Evolutionary conservation across 352 stramenopile genomes (phyloP), one percentile per base, ranked within the genome.

Genomic region (Phytopythium chamaehyphon): DNA sequence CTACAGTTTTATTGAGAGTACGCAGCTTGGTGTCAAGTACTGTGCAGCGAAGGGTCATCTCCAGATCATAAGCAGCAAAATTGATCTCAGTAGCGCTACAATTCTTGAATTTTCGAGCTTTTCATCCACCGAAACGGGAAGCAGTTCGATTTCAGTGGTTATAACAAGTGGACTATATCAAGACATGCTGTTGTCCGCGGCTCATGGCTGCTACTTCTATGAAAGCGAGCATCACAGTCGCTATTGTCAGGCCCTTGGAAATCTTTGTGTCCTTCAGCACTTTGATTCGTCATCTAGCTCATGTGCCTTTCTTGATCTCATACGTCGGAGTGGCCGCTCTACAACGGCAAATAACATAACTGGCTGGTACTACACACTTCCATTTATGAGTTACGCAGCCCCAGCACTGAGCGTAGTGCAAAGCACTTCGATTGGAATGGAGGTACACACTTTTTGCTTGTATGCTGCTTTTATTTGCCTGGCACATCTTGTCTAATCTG

Each of bases 231-330:
- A 66, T 39, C 73, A 91, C 39, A 78, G 77, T 18, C 53, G 40
- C 28, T 86, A 82, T 47, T 98, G 93, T 50, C 90, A 98, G 59
- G 67, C 73, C 6, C 74, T 98, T 6, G 86, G 82, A 11, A 98
- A 98, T 57, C 55, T 98, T 14, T 98, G 95, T 49, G 90, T 97
- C 8, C 57, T 98, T n/a, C 83, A 94, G 53, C 81, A 97, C 57
- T 96, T 98, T 54, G 64, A 82, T 22, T 56, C 76, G 19, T 57
- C 61, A 1, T 54, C 70, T 6, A 43, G 73, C 7, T 75, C 88
- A 0, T 98, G 93, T 48, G 65, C 66, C 19, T 54, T 97, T 7
- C 75, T 96, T 40, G 55, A 85, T 8, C 59, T 81, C 5, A 86
- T 97, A 52, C 75, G 88, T 55, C 71, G 66, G 33, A 82, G 62